Evolutionary conservation across 768 basidiomycete genomes (phyloP).

Genomic region (Rossbeevera mucosa): DNA sequence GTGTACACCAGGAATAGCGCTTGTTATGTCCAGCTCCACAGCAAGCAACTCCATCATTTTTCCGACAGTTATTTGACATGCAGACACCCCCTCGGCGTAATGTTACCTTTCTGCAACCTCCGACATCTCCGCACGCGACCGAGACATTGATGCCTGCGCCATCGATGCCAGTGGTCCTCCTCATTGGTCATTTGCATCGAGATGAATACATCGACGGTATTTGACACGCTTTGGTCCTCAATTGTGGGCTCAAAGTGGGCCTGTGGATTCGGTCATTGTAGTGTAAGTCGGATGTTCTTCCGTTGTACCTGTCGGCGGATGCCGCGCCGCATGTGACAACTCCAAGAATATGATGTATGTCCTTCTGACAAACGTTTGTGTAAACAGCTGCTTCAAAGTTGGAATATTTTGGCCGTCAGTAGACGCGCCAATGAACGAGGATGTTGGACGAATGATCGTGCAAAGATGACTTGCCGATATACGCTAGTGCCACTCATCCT

Average conservation of each 20-base stretch:
- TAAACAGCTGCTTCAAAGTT: not conserved
- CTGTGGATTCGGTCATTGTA: not conserved
- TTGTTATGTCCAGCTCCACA: not conserved
- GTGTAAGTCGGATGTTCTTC: not conserved
- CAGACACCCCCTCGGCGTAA: not conserved
- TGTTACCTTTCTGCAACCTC: slow-evolving; percentile 7
- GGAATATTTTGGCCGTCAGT: not conserved
- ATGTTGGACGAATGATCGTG: not conserved
- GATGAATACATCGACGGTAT: not conserved
- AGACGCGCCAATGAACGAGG: not conserved
- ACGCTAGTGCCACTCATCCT: not conserved
- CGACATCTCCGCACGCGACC: slow-evolving; percentile 1
- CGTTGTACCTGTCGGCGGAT: slow-evolving; percentile 7
- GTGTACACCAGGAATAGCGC: not conserved
- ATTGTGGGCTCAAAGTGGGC: not conserved
- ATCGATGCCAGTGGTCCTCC: not conserved
- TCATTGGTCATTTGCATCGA: not conserved
- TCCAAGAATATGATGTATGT: slow-evolving; percentile 4
- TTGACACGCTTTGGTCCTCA: not conserved
- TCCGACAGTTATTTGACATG: slow-evolving; percentile 2
- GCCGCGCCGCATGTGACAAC: not conserved
- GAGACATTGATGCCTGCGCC: slow-evolving; percentile 10
- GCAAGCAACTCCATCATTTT: not conserved
- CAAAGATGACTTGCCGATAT: not conserved
- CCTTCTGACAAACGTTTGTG: not conserved